Conservation (phyloP, 2,329 filamentous ascomycete species). For the Aspergillus tamarii region DNA sequence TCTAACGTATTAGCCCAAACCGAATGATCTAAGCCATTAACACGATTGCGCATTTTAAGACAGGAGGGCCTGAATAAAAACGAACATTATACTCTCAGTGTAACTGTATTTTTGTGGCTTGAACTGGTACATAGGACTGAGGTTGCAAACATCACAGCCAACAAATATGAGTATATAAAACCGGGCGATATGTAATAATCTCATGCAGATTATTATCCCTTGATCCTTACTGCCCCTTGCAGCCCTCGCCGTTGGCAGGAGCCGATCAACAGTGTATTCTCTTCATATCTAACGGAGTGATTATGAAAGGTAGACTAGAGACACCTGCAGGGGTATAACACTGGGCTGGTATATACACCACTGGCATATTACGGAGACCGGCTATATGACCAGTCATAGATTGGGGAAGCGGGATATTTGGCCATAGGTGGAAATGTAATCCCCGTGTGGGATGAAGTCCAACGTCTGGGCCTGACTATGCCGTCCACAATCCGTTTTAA, state of each 20-base stretch:
- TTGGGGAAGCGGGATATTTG: neutral
- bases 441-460: neutral
- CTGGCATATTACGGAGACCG: neutral
- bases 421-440: neutral
- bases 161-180: too few relatives aligned
- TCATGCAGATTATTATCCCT: neutral
- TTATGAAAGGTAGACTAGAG: neutral
- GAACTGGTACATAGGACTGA: too few relatives aligned
- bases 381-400: too few relatives aligned
- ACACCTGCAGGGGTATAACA: neutral
- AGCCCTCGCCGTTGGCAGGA: neutral
- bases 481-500: neutral
- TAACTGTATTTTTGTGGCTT: too few relatives aligned
- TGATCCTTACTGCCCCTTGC: neutral
- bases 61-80: neutral
- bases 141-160: too few relatives aligned
- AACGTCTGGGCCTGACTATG: neutral
- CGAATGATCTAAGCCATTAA: neutral
- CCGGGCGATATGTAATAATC: neutral
- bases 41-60: neutral
- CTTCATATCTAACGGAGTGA: neutral
- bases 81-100: neutral
- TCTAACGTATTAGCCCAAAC: neutral
- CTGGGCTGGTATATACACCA: neutral
- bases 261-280: too few relatives aligned